Evolutionary conservation across 2,329 filamentous ascomycete species (phyloP), one percentile per base, ranked within the genome.

Genomic region (Verticillium zaregamsianum): DNA sequence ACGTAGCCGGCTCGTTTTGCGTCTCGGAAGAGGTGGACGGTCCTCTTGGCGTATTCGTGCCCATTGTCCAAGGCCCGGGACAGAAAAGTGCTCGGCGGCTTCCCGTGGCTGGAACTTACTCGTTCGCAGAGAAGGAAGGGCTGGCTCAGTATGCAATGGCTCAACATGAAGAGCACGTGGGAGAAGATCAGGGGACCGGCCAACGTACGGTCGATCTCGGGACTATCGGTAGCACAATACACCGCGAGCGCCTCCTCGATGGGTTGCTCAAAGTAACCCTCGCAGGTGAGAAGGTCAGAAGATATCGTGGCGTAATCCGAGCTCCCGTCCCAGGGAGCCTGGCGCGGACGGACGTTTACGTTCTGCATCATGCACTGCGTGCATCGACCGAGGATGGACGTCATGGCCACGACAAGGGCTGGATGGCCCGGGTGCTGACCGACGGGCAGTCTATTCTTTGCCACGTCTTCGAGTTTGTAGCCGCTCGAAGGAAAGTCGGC

Each of bases 351-450:
- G 8, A 17, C 35, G 17, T 31, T 28, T 2, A 40, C n/a, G 6
- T 45, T 40, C 28, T 58, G 57, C 23, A 58, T 20, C 57, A 58
- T 58, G 39, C 37, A 49, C 23, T 58, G 57, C 15, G 57, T 58
- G 57, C 57, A 58, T 17, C 57, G 57, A 23, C 57, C 57, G 57
- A 58, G 37, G 37, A 58, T 33, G 23, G 57, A 58, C 3, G 57
- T 58, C 57, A 58, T 49, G 6, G 39, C 57, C 14, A 58, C 25
- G 25, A 58, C 57, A 5, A 58, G 25, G 23, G 57, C 57, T 2
- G 57, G 57, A 15, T 28, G 31, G 39, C 57, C 57, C 1, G 57
- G 57, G 20, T 58, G 37, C 37, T 58, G 57, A 15, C 31, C 37
- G 7, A 28, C 57, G 31, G n/a, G 37, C 17, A 58, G 57, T 3